Base-by-base conservation (phyloP, 805 yeast species). In the Spathaspora gorwiae region DNA sequence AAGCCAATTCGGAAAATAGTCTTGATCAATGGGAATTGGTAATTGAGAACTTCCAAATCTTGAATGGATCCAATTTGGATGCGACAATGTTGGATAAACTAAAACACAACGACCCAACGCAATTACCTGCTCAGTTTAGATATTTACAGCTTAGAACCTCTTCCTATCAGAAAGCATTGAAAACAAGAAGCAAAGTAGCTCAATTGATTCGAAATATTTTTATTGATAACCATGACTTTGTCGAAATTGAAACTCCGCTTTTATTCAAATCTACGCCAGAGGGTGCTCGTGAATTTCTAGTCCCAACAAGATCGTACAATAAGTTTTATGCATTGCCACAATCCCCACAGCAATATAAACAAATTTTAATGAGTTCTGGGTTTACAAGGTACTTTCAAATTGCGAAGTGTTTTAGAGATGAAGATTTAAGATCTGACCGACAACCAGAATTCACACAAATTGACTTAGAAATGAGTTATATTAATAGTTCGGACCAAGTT, bases 391-490 rank as follows among this genome's bases (percentile, higher is more conserved):
- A 94, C 64, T 94, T 80, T 64, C 99, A 94, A 65, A 71, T 94
- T 35, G 98, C 99, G 3, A 83, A 80, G 57, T 94, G 99, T 62
- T 94, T 94, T 62, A 75, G 99, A 52, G 99, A 94, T 62, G 99
- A 94, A 62, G 98, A 94, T 65, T 73, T 94, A 46, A 76, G 99
- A 47, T 83, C 88, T 1, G 99, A 94, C 62, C 78, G 99, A 64
- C 99, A 94, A 65, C 98, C 98, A 0, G 99, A 94, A 61, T 94
- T 94, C 62, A 94, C 99, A 0, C 99, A 94, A 65, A 68, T 94
- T n/a, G 99, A 94, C 72, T 55, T 94, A 65, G 99, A 94, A 63
- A 84, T 94, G 92, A 79, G 90, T 14, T 94, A 84, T 68, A 83
- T 90, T 2, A 73, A 73, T 50, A 79, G 80, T 30, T 66, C 72